Conservation (phyloP, 371 early-diverging fungal species). For the Dichotomocladium elegans region DNA sequence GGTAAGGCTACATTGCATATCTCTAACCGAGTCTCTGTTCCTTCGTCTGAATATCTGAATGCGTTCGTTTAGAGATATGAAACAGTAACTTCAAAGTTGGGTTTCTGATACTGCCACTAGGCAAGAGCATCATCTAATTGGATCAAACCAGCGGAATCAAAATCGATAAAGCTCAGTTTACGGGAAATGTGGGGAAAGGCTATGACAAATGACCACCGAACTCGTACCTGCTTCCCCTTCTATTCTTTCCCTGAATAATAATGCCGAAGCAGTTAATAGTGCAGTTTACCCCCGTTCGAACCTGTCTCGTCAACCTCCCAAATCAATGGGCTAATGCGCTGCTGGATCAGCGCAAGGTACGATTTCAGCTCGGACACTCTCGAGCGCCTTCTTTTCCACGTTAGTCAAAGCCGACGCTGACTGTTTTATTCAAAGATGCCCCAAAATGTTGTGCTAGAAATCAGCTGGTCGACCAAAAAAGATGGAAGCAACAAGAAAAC, state of each 20-base stretch:
- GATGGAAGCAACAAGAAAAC: constrained; percentile 25
- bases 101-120: background rate
- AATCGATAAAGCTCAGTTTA: background rate
- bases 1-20: too few relatives aligned
- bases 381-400: too few relatives aligned
- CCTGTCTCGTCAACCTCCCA: constrained; percentile 68
- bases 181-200: background rate
- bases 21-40: too few relatives aligned
- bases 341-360: constrained; percentile 64
- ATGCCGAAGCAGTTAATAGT: constrained; percentile 59
- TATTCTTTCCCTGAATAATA: background rate
- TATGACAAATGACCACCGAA: background rate
- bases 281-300: constrained; percentile 52
- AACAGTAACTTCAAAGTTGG: too few relatives aligned
- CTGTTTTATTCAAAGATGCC: constrained; percentile 44
- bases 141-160: background rate
- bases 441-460: constrained; percentile 62
- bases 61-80: too few relatives aligned
- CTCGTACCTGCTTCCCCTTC: background rate
- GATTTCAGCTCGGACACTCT: too few relatives aligned
- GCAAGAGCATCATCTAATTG: background rate
- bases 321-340: constrained; percentile 60
- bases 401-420: too few relatives aligned
- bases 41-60: too few relatives aligned
- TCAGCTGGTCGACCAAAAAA: constrained; percentile 44